phyloP scores from a whole-genome alignment of 148 eudicot species.

The Dianthus caryophyllus region DNA sequence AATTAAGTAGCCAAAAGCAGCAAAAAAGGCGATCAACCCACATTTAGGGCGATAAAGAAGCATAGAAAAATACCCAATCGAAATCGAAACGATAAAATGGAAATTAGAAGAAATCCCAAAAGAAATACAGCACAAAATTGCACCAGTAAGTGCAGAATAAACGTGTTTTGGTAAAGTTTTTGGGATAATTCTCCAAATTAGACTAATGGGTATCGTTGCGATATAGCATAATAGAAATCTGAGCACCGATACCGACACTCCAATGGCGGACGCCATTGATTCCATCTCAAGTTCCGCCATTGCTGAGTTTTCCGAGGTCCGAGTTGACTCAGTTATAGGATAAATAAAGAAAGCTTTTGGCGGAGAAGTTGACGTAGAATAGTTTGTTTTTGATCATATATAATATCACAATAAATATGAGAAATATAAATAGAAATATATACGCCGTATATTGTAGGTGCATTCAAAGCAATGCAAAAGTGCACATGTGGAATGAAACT shows the following conservation, averaged over 20 bases:
- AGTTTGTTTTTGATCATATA: too few species aligned
- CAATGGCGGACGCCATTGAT: slow-evolving; percentile 65
- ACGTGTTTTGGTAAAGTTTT: slow-evolving; percentile 62
- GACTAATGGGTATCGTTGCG: slow-evolving; percentile 76
- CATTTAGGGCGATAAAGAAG: slow-evolving; percentile 51
- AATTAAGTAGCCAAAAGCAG: slow-evolving; percentile 75
- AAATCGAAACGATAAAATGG: slow-evolving; percentile 76
- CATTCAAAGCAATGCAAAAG: too few species aligned
- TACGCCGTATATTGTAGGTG: too few species aligned
- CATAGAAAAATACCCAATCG: slow-evolving; percentile 69
- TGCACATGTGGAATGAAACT: too few species aligned
- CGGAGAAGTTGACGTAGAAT: too few species aligned
- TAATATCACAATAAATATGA: too few species aligned
- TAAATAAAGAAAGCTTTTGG: too few species aligned
- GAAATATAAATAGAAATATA: too few species aligned
- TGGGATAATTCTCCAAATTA: slow-evolving; percentile 64
- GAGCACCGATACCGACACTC: slow-evolving; percentile 72
- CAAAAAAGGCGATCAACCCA: slow-evolving; percentile 69
- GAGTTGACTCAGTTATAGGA: slow-evolving; percentile 12
- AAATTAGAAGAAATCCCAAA: slow-evolving; percentile 84
- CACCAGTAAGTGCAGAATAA: slow-evolving; percentile 66
- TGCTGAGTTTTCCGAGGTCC: neutral
- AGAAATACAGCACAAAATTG: slow-evolving; percentile 59
- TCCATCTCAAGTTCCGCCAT: slow-evolving; percentile 55
- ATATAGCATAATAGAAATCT: slow-evolving; percentile 68